A percentile compares a stretch with the other conserved stretches of the same genome.
These are phyloP conservation scores for Beauveria sp. DNA, from an alignment of 2,329 filamentous ascomycete species.

Conservation along the genomic window DNA sequence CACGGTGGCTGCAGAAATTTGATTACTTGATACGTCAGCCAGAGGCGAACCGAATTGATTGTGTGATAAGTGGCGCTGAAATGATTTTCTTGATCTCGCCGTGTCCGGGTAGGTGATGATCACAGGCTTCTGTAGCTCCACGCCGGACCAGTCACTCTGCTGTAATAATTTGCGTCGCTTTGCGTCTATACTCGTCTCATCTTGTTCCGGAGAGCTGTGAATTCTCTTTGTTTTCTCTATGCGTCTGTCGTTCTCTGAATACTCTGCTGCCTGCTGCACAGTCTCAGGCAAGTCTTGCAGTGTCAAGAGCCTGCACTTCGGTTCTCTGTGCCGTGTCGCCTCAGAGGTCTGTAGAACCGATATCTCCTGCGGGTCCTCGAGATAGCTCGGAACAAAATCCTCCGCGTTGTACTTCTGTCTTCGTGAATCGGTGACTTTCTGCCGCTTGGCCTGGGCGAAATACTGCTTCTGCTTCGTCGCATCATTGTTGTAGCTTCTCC, in stretches of 20 bases:
- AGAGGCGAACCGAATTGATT: neutral
- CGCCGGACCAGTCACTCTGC: conserved; percentile 22
- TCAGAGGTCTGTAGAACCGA: neutral
- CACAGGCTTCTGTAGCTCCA: conserved; percentile 24
- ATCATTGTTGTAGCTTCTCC: conserved; percentile 26
- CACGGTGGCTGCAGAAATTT: neutral
- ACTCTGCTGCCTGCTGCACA: neutral
- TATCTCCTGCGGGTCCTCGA: neutral
- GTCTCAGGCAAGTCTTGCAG: neutral
- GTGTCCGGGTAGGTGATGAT: conserved; percentile 15
- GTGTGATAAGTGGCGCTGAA: neutral
- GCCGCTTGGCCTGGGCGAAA: conserved; percentile 26
- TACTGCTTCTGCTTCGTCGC: conserved; percentile 28
- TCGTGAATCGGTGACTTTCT: neutral
- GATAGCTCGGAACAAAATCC: conserved; percentile 23
- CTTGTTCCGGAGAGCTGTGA: neutral
- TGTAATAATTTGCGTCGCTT: conserved; percentile 15
- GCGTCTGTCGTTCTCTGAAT: neutral
- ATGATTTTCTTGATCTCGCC: neutral
- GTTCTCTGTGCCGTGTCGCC: neutral
- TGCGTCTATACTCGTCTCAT: conserved; percentile 1
- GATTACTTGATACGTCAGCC: neutral
- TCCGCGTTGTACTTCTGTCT: neutral
- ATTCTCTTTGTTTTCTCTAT: neutral
- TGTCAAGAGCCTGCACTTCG: neutral